Evolutionary conservation across 768 basidiomycete species (phyloP).

Genomic region (Termitomyces sp.): DNA sequence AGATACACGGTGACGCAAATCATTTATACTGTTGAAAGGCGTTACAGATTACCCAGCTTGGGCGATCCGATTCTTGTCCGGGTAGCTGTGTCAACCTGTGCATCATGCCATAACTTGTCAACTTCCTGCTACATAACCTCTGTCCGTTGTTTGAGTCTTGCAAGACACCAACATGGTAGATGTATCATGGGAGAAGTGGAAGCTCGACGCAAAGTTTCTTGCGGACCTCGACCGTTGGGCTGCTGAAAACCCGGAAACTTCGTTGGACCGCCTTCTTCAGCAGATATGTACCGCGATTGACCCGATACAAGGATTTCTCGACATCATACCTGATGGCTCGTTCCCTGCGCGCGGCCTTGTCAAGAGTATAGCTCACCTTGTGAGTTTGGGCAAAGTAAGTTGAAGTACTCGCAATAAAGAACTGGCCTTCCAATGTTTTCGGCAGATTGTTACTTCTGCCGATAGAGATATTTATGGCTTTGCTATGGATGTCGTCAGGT

Average conservation of each 20-base stretch:
- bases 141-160: not conserved
- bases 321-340: slow-evolving; percentile 12
- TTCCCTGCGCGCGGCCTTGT: slow-evolving; percentile 14
- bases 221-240: slow-evolving; percentile 4
- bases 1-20: no score
- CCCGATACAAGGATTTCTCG: slow-evolving; percentile 5
- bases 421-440: not conserved
- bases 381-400: slow-evolving; percentile 9
- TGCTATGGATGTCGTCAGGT: slow-evolving; percentile 4
- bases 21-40: not conserved
- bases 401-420: no score
- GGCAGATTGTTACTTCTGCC: not conserved
- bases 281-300: slow-evolving; percentile 5
- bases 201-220: slow-evolving; percentile 9
- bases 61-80: not conserved
- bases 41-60: not conserved
- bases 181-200: slow-evolving; percentile 6
- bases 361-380: slow-evolving; percentile 10
- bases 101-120: not conserved
- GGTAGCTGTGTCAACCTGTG: not conserved
- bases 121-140: not conserved
- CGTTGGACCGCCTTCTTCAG: slow-evolving; percentile 1
- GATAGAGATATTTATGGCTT: slow-evolving; percentile 1
- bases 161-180: not conserved
- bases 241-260: slow-evolving; percentile 2